Conservation (phyloP, 352 stramenopile genomes). For the Globisporangium spinosum region DNA sequence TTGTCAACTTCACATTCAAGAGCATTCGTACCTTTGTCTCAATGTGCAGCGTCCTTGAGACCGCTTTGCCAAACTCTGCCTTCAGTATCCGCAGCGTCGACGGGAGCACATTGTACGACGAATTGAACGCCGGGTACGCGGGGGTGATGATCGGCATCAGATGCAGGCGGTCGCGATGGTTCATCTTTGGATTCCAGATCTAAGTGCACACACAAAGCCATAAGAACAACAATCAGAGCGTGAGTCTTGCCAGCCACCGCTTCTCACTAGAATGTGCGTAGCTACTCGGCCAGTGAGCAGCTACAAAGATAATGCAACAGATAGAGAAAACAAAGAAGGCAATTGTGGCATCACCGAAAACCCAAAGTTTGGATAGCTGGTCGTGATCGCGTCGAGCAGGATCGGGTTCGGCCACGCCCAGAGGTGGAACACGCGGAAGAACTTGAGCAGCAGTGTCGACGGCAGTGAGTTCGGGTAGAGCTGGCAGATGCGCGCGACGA, state of each 20-base stretch:
- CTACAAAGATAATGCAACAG: not conserved
- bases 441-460: constrained; percentile 87
- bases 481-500: constrained; percentile 95
- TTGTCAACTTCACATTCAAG: not conserved
- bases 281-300: not conserved
- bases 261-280: not conserved
- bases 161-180: constrained; percentile 86
- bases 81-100: constrained; percentile 91
- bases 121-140: constrained; percentile 97
- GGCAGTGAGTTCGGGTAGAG: constrained; percentile 85
- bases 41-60: constrained; percentile 68
- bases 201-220: constrained; percentile 22
- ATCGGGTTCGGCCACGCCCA: constrained; percentile 97
- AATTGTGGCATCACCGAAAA: constrained; percentile 52
- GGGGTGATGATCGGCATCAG: constrained; percentile 99
- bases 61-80: constrained; percentile 77
- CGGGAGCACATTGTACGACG: constrained; percentile 95
- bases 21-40: constrained; percentile 63
- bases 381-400: constrained; percentile 59
- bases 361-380: constrained; percentile 43
- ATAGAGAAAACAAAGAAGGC: not conserved
- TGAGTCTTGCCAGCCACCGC: not conserved
- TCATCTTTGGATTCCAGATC: constrained; percentile 88
- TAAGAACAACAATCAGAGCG: not conserved
- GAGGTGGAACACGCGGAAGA: constrained; percentile 94